Percentiles rank a stretch among this genome's conserved stretches.
Conservation (phyloP, 1,284 basidiomycete genomes). For the Sphagnurus paluster region DNA sequence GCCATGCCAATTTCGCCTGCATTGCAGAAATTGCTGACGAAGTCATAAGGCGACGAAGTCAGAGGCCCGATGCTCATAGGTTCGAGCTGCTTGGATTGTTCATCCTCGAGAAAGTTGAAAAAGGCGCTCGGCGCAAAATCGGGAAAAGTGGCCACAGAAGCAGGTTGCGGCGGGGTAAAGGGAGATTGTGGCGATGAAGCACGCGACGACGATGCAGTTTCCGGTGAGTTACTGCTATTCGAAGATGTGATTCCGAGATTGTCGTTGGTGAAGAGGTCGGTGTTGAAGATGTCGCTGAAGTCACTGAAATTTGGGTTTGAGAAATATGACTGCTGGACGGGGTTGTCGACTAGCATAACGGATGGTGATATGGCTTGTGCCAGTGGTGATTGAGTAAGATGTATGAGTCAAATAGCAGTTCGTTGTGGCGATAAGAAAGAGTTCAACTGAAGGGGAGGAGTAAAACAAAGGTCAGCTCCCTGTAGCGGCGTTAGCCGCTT, state of each 20-base stretch:
- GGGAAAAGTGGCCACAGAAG: constrained; percentile 29
- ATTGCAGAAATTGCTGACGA: constrained; percentile 20
- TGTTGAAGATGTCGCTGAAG: constrained; percentile 41
- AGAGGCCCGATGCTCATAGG: constrained; percentile 19
- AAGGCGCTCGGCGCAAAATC: constrained; percentile 28
- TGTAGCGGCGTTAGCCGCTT: neutral
- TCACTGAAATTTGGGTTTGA: constrained; percentile 25
- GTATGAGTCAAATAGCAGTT: neutral
- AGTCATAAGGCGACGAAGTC: constrained; percentile 22
- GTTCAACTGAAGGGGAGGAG: neutral
- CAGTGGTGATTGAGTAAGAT: neutral
- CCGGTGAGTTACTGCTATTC: constrained; percentile 19
- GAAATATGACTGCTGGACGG: constrained; percentile 19
- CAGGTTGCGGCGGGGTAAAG: constrained; percentile 32
- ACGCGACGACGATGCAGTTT: constrained; percentile 28
- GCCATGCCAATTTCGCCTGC: constrained; percentile 1
- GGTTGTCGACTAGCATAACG: constrained; percentile 31
- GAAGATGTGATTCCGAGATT: constrained; percentile 16
- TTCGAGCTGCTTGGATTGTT: constrained; percentile 28
- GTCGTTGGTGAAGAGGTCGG: constrained; percentile 35
- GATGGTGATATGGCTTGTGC: neutral
- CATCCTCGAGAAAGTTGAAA: constrained; percentile 35
- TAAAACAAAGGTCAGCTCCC: constrained; percentile 5
- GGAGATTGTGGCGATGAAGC: constrained; percentile 31
- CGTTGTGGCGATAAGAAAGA: neutral